These are phyloP conservation scores for Nothophoma quercina DNA, from an alignment of 2,329 filamentous ascomycete genomes.

Conservation along the genomic window DNA sequence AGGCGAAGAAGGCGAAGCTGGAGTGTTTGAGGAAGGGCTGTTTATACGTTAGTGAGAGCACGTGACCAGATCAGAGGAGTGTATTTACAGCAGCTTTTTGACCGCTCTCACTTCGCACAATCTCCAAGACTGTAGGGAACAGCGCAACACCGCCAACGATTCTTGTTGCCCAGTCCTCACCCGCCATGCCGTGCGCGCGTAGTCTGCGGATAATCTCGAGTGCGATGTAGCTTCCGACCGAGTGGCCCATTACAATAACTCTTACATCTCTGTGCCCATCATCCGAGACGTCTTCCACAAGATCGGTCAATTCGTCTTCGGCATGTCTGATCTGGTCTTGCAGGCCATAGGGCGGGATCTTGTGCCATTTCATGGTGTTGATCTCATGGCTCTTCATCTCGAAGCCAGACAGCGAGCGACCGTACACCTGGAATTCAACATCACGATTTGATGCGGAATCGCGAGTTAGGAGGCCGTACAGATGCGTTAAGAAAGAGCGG, in stretches of 20 bases:
- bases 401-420: conserved; percentile 54
- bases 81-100: conserved; percentile 49
- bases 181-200: conserved; percentile 34
- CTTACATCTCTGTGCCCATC: conserved; percentile 37
- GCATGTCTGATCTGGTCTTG: conserved; percentile 60
- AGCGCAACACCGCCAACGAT: conserved; percentile 50
- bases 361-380: conserved; percentile 32
- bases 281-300: conserved; percentile 44
- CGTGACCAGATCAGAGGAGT: background rate
- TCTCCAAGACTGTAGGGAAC: conserved; percentile 58
- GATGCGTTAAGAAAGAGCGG: conserved; percentile 66
- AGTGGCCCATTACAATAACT: conserved; percentile 55
- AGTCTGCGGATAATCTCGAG: conserved; percentile 52
- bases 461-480: conserved; percentile 63
- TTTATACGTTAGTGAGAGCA: conserved; percentile 10
- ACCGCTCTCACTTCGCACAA: conserved; percentile 54
- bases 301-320: conserved; percentile 51
- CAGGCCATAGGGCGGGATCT: conserved; percentile 51
- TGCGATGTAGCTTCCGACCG: conserved; percentile 56
- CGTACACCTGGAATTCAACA: conserved; percentile 49
- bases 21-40: conserved; percentile 38
- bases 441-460: conserved; percentile 24
- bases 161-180: conserved; percentile 30
- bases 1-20: conserved; percentile 35
- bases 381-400: conserved; percentile 40